Evolutionary conservation across 768 basidiomycete genomes (phyloP).

Genomic region (Pulveroboletus ravenelii): DNA sequence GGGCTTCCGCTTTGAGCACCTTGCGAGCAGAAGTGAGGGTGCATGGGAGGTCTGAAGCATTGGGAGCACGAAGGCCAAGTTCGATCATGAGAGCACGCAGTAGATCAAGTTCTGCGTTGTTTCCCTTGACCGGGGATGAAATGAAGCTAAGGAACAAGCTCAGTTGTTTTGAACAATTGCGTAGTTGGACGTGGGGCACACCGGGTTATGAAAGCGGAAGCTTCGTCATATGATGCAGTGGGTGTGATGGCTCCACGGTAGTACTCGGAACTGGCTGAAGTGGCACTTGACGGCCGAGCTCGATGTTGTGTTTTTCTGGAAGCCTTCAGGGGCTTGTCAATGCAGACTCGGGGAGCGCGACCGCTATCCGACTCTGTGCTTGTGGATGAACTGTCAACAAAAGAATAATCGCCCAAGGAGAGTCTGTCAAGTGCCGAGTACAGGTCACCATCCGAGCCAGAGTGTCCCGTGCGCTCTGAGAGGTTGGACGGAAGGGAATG

Average conservation of each 20-base stretch:
- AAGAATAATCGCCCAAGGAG: slow-evolving; percentile 12
- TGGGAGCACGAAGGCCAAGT: slow-evolving; percentile 53
- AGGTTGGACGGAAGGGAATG: slow-evolving; percentile 12
- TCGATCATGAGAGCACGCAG: slow-evolving; percentile 75
- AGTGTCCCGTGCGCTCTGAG: slow-evolving; percentile 2
- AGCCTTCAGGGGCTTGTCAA: background rate
- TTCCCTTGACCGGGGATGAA: slow-evolving; percentile 14
- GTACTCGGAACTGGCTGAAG: slow-evolving; percentile 7
- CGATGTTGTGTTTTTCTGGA: slow-evolving; percentile 1
- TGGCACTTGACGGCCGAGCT: background rate
- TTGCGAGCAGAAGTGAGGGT: slow-evolving; percentile 65
- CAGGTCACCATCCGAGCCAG: slow-evolving; percentile 10
- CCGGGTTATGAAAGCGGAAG: slow-evolving; percentile 26
- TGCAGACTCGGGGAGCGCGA: background rate
- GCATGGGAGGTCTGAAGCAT: slow-evolving; percentile 44
- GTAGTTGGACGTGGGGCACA: slow-evolving; percentile 2
- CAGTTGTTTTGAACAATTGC: background rate
- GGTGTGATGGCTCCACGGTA: slow-evolving; percentile 10
- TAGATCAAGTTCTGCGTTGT: slow-evolving; percentile 44
- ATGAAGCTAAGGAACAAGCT: slow-evolving; percentile 17
- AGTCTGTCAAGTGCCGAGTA: slow-evolving; percentile 15
- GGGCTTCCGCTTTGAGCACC: slow-evolving; percentile 59
- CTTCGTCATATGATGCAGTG: slow-evolving; percentile 22
- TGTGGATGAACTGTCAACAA: background rate
- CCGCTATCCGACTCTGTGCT: slow-evolving; percentile 9